phyloP scores from a whole-genome alignment of 345 rosid species.

The Litchi chinensis region DNA sequence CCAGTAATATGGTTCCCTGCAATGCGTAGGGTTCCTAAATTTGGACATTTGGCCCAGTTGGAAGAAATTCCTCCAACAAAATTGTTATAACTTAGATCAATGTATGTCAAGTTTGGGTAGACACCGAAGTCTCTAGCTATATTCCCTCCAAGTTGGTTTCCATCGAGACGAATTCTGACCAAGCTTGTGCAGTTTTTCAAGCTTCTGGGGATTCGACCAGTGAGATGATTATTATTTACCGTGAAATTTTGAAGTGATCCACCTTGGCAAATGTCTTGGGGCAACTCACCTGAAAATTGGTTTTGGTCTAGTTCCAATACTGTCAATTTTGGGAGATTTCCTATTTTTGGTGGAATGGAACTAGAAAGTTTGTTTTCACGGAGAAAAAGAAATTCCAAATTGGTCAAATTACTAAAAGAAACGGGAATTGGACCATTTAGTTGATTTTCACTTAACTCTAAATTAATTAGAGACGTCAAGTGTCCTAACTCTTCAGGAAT shows the following conservation, averaged over 20 bases:
- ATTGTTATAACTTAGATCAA: slow-evolving; percentile 24
- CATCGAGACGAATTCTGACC: slow-evolving; percentile 18
- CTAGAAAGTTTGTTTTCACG: slow-evolving; percentile 1
- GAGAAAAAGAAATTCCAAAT: too few relatives aligned
- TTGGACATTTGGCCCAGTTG: slow-evolving; percentile 13
- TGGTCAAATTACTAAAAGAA: background rate
- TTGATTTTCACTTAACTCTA: slow-evolving; percentile 4
- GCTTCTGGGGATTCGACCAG: slow-evolving; percentile 31
- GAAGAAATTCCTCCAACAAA: slow-evolving; percentile 25
- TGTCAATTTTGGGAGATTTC: too few relatives aligned
- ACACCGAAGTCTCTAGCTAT: slow-evolving; percentile 28
- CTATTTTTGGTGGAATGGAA: too few relatives aligned
- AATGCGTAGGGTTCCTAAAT: slow-evolving; percentile 13
- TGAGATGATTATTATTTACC: slow-evolving; percentile 8
- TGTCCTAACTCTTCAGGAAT: slow-evolving; percentile 23
- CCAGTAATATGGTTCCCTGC: slow-evolving; percentile 34
- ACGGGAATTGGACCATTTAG: slow-evolving; percentile 8
- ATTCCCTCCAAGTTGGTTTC: slow-evolving; percentile 32
- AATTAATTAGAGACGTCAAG: background rate
- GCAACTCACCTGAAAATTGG: background rate
- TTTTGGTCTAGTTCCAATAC: too few relatives aligned
- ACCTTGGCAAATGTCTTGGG: slow-evolving; percentile 18
- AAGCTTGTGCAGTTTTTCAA: slow-evolving; percentile 35
- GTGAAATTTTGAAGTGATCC: background rate
- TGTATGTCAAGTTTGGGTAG: slow-evolving; percentile 19